Conservation (phyloP, 805 yeast species). For the Candida parachauliodes region DNA sequence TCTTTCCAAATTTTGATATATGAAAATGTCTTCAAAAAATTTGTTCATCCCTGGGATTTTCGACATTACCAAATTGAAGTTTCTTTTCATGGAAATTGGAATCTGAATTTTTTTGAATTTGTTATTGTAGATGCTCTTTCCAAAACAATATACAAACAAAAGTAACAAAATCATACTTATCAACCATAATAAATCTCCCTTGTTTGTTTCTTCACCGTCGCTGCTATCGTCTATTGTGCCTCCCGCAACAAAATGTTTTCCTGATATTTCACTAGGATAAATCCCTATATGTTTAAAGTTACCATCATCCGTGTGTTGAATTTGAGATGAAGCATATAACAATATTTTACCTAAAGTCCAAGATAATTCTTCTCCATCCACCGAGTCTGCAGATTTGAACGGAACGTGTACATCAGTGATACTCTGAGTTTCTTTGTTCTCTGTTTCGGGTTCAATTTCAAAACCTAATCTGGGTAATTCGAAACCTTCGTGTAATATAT, state of each 20-base stretch:
- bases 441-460: conserved; percentile 31
- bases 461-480: conserved; percentile 71
- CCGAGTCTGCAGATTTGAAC: conserved; percentile 76
- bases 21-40: not conserved
- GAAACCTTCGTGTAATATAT: conserved; percentile 88
- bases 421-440: conserved; percentile 26
- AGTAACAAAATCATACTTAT: conserved; percentile 16
- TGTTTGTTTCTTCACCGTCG: conserved; percentile 8
- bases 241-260: conserved; percentile 30
- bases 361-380: conserved; percentile 82
- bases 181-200: conserved; percentile 10
- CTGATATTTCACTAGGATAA: conserved; percentile 37
- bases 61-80: conserved; percentile 12
- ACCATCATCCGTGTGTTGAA: conserved; percentile 20
- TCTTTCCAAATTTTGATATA: conserved; percentile 6
- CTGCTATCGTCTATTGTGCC: conserved; percentile 14
- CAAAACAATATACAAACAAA: conserved; percentile 16
- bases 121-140: conserved; percentile 10
- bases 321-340: conserved; percentile 73
- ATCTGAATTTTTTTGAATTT: conserved; percentile 14
- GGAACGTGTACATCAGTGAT: conserved; percentile 44
- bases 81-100: conserved; percentile 12
- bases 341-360: conserved; percentile 94
- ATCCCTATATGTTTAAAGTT: conserved; percentile 30
- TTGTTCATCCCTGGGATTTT: conserved; percentile 20